Percentiles rank a stretch among this genome's conserved stretches.
Conservation (phyloP, 1,139 yeast genomes). For the Candida sanyaensis region DNA sequence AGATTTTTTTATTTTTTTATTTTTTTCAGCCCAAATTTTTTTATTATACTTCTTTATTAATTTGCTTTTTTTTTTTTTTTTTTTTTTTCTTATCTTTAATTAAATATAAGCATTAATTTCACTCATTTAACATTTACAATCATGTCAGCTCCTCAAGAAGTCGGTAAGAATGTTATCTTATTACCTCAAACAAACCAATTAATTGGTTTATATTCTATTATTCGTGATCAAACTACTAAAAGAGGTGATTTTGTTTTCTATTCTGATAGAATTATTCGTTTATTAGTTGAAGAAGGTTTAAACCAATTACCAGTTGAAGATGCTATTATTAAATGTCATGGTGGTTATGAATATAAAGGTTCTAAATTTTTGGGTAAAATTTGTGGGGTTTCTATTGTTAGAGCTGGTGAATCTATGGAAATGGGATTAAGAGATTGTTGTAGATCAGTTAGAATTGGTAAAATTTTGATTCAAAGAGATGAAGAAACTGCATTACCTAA, state of each 20-base stretch:
- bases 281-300: constrained; percentile 91
- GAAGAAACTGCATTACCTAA: constrained; percentile 82
- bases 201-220: constrained; percentile 82
- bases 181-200: constrained; percentile 90
- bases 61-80: not conserved
- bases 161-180: constrained; percentile 57
- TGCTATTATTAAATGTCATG: constrained; percentile 69
- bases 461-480: constrained; percentile 93
- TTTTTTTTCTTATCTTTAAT: not conserved
- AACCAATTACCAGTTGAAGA: constrained; percentile 86
- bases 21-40: not conserved
- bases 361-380: constrained; percentile 84
- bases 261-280: constrained; percentile 89
- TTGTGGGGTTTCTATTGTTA: constrained; percentile 94
- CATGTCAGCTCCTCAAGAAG: constrained; percentile 27
- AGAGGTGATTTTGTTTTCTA: constrained; percentile 94
- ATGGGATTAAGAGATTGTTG: constrained; percentile 96
- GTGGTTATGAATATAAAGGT: constrained; percentile 75
- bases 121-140: not conserved
- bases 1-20: not conserved
- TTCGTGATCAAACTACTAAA: constrained; percentile 75
- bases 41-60: not conserved
- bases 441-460: constrained; percentile 93
- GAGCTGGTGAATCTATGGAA: constrained; percentile 99
- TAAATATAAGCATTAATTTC: not conserved